Percentiles rank a stretch among this genome's conserved stretches.
Conservation (phyloP, 768 basidiomycete species). For the Rhizopogon rudus region DNA sequence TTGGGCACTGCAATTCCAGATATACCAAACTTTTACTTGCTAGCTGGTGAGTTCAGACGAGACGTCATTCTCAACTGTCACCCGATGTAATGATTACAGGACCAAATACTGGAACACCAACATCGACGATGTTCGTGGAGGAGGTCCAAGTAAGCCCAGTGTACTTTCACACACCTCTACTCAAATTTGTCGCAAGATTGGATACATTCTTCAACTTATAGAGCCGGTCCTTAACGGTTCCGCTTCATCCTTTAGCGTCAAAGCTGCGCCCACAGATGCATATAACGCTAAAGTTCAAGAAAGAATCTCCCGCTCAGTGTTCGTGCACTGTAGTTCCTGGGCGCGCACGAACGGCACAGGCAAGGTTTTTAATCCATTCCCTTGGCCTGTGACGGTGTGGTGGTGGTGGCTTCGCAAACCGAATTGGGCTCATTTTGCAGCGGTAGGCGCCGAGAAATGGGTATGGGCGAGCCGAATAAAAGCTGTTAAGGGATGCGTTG, state of each 20-base stretch:
- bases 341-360: constrained; percentile 33
- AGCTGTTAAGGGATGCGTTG: not conserved
- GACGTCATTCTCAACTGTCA: not conserved
- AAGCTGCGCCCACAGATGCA: constrained; percentile 17
- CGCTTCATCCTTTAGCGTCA: constrained; percentile 19
- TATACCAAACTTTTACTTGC: constrained; percentile 33
- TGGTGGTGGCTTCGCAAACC: constrained; percentile 33
- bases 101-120: constrained; percentile 22
- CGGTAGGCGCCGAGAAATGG: constrained; percentile 37
- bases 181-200: constrained; percentile 12
- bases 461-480: constrained; percentile 6
- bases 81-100: constrained; percentile 6
- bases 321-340: constrained; percentile 35
- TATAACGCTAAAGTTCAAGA: constrained; percentile 21
- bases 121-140: constrained; percentile 22
- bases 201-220: constrained; percentile 25
- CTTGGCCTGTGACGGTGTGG: constrained; percentile 28
- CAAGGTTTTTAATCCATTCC: constrained; percentile 35
- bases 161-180: not conserved
- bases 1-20: constrained; percentile 26
- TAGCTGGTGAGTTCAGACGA: constrained; percentile 17
- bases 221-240: constrained; percentile 21
- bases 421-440: constrained; percentile 29
- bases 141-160: constrained; percentile 20
- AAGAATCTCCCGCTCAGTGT: constrained; percentile 14